A percentile compares a stretch with the other conserved stretches of the same genome.
Conservation (phyloP, 371 early-diverging fungal genomes). For the Mucor racemosus region DNA sequence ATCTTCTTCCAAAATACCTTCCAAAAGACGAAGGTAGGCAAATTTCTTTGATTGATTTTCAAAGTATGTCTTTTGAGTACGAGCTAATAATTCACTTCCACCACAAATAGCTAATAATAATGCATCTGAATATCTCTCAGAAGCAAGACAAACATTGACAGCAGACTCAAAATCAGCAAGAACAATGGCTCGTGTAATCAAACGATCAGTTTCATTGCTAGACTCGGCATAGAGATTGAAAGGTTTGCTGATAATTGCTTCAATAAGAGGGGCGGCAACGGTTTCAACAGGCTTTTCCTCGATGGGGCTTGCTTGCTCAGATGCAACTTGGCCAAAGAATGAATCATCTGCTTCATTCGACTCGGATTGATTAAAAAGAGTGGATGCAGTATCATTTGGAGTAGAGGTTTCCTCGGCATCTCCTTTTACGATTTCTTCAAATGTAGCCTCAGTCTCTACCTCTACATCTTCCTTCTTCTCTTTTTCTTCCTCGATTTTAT, state of each 20-base stretch:
- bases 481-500: background rate
- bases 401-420: slow-evolving; percentile 8
- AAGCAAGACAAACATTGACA: slow-evolving; percentile 81
- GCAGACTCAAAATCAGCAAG: slow-evolving; percentile 93
- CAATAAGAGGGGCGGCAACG: slow-evolving; percentile 13
- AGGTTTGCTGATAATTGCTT: background rate
- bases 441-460: background rate
- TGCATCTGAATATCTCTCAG: slow-evolving; percentile 89
- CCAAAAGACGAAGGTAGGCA: slow-evolving; percentile 83
- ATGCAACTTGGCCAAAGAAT: slow-evolving; percentile 3
- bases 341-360: background rate
- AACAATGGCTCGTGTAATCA: slow-evolving; percentile 84
- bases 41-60: slow-evolving; percentile 56
- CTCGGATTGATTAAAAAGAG: background rate
- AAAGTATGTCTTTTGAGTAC: slow-evolving; percentile 89
- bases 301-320: background rate
- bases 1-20: slow-evolving; percentile 82
- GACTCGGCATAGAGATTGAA: slow-evolving; percentile 62
- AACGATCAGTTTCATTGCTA: slow-evolving; percentile 56
- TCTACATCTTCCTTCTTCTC: background rate
- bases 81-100: slow-evolving; percentile 79
- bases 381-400: slow-evolving; percentile 3
- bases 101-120: slow-evolving; percentile 89
- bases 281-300: background rate
- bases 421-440: too few species aligned